A percentile compares a stretch with the other conserved stretches of the same genome.
These are phyloP conservation scores for Ustulina deusta DNA, from an alignment of 2,329 filamentous ascomycete genomes.

Conservation along the genomic window DNA sequence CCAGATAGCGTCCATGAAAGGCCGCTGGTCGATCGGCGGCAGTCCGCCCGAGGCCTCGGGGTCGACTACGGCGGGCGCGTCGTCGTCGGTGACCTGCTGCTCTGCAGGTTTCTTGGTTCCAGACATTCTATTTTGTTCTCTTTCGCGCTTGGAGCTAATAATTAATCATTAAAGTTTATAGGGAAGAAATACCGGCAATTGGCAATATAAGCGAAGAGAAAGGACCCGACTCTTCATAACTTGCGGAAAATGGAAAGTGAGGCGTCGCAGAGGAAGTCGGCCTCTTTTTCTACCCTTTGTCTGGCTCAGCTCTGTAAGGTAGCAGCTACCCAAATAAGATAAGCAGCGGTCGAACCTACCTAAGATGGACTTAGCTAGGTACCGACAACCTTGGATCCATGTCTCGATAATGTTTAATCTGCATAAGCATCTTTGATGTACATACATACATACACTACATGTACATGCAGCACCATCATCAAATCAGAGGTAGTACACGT, in stretches of 20 bases:
- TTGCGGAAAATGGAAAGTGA: background rate
- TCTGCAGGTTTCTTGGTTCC: conserved; percentile 43
- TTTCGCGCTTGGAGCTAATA: conserved; percentile 3
- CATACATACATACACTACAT: too few species aligned
- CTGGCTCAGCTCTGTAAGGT: conserved; percentile 1
- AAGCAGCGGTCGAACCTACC: conserved; percentile 6
- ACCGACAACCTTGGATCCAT: conserved; percentile 5
- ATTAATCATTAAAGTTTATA: conserved; percentile 13
- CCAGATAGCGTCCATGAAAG: conserved; percentile 55
- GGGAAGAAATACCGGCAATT: background rate
- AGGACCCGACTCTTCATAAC: too few species aligned
- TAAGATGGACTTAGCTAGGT: background rate
- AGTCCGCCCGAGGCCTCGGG: conserved; percentile 33
- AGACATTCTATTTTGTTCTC: conserved; percentile 39
- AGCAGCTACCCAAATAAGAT: conserved; percentile 8
- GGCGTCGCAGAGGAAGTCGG: conserved; percentile 7
- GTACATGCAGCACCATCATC: background rate
- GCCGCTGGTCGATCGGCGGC: conserved; percentile 47
- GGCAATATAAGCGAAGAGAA: background rate
- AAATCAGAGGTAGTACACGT: too few species aligned
- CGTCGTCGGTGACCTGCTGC: conserved; percentile 32
- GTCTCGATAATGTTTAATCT: background rate
- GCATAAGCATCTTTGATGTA: conserved; percentile 2
- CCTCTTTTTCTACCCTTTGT: conserved; percentile 1
- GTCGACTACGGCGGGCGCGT: conserved; percentile 29